phyloP scores from a whole-genome alignment of 257 asterid genomes.

The Ajuga chamaepitys region DNA sequence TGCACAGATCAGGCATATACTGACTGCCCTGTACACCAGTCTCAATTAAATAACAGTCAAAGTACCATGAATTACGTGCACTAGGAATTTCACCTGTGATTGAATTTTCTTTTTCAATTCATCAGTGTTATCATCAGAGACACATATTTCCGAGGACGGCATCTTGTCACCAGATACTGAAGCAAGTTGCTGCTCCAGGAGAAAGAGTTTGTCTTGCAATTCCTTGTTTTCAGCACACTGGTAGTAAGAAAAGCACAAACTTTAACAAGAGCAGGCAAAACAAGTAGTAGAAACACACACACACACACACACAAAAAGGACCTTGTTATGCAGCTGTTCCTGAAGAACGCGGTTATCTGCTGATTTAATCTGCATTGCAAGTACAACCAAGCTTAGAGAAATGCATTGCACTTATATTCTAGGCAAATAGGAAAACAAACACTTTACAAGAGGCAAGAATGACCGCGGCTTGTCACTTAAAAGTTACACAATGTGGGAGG shows the following conservation, averaged over 20 bases:
- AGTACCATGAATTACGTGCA: background rate
- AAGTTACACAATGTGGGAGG: background rate
- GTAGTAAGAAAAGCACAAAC: conserved; percentile 15
- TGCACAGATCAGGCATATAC: no score
- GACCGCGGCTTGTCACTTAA: background rate
- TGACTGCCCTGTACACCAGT: background rate
- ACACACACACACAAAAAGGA: conserved; percentile 11
- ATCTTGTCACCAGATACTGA: conserved; percentile 35
- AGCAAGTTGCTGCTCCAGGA: conserved; percentile 67
- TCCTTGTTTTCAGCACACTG: conserved; percentile 82
- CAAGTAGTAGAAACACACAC: background rate
- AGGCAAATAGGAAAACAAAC: background rate
- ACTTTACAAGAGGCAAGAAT: background rate
- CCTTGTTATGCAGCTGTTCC: conserved; percentile 95
- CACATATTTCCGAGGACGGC: conserved; percentile 35
- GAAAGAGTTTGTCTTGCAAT: conserved; percentile 48
- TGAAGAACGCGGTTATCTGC: conserved; percentile 93
- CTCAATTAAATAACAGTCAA: background rate
- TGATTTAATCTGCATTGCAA: conserved; percentile 66
- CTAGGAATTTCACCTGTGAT: conserved; percentile 46
- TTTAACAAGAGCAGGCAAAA: background rate
- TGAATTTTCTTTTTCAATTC: conserved; percentile 70
- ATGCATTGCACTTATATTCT: conserved; percentile 1
- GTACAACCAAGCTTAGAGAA: conserved; percentile 16
- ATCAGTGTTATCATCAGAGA: conserved; percentile 47